Evolutionary conservation across 352 stramenopile species (phyloP).

Genomic region (Phytophthora constricta): DNA sequence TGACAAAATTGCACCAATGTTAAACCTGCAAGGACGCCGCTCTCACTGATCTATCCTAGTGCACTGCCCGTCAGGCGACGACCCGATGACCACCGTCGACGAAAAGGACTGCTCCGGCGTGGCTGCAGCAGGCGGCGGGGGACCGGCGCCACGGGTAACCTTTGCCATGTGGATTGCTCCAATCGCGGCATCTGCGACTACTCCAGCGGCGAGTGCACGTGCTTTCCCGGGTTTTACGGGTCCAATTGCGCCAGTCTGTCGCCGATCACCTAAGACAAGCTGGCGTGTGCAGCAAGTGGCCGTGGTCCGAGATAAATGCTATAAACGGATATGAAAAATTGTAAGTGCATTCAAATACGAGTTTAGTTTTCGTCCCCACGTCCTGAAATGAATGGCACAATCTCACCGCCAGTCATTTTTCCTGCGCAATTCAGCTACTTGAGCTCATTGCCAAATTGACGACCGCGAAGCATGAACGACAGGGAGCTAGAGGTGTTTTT

Average conservation of each 20-base stretch:
- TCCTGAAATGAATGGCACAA: not conserved
- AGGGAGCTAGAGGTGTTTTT: too few relatives aligned
- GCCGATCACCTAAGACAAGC: slow-evolving; percentile 44
- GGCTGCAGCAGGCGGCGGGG: slow-evolving; percentile 44
- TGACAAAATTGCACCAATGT: too few relatives aligned
- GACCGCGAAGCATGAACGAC: too few relatives aligned
- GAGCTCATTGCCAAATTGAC: too few relatives aligned
- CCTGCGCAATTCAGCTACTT: not conserved
- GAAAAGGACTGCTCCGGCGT: slow-evolving; percentile 88
- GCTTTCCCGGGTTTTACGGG: slow-evolving; percentile 81
- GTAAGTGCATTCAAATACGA: too few relatives aligned
- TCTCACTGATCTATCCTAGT: slow-evolving; percentile 51
- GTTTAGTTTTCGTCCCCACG: too few relatives aligned
- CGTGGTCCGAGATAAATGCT: too few relatives aligned
- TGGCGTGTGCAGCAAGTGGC: too few relatives aligned
- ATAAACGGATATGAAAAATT: too few relatives aligned
- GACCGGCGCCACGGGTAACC: slow-evolving; percentile 50
- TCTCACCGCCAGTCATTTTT: not conserved
- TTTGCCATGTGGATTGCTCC: slow-evolving; percentile 79
- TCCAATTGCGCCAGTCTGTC: slow-evolving; percentile 80
- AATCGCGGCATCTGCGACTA: slow-evolving; percentile 85
- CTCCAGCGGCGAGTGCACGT: slow-evolving; percentile 63
- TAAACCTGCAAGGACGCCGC: too few relatives aligned
- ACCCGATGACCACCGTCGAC: slow-evolving; percentile 78
- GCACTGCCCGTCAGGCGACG: slow-evolving; percentile 87